phyloP scores from a whole-genome alignment of 2,329 filamentous ascomycete genomes.

The Coniella vitis region DNA sequence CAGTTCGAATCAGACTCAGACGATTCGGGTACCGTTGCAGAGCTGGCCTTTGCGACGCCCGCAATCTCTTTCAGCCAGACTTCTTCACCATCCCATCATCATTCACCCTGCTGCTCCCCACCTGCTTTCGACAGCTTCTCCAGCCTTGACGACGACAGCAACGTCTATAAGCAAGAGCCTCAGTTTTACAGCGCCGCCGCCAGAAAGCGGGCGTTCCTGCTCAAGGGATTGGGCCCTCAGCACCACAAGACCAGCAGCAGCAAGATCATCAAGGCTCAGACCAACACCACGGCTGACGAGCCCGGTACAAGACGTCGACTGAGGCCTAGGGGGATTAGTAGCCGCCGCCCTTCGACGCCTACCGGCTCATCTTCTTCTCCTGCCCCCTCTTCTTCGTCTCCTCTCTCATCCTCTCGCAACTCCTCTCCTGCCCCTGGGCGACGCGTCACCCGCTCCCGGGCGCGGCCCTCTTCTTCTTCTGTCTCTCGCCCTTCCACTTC shows the following conservation, averaged over 20 bases:
- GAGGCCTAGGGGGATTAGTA: not conserved
- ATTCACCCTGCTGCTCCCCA: not conserved
- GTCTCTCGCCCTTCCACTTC: not conserved
- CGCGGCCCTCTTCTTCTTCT: not conserved
- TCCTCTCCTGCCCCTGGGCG: too few relatives aligned
- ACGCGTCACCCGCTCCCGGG: too few relatives aligned
- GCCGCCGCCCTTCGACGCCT: not conserved
- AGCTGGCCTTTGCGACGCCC: not conserved
- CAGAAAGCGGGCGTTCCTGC: not conserved
- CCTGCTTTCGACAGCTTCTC: not conserved
- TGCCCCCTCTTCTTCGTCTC: constrained; percentile 1
- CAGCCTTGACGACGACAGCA: not conserved
- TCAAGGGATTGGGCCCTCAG: constrained; percentile 5
- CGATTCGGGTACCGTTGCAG: constrained; percentile 15
- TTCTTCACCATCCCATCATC: not conserved
- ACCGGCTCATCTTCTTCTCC: constrained; percentile 1
- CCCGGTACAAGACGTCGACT: not conserved
- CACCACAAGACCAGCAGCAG: not conserved
- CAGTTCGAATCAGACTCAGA: constrained; percentile 1
- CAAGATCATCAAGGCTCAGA: not conserved
- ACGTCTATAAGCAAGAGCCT: not conserved
- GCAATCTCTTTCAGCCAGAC: constrained; percentile 7
- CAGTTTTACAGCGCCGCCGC: not conserved
- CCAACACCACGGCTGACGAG: not conserved
- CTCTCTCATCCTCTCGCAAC: not conserved